Evolutionary conservation across 2,329 filamentous ascomycete genomes (phyloP).

Genomic region (Cercospora beticola): DNA sequence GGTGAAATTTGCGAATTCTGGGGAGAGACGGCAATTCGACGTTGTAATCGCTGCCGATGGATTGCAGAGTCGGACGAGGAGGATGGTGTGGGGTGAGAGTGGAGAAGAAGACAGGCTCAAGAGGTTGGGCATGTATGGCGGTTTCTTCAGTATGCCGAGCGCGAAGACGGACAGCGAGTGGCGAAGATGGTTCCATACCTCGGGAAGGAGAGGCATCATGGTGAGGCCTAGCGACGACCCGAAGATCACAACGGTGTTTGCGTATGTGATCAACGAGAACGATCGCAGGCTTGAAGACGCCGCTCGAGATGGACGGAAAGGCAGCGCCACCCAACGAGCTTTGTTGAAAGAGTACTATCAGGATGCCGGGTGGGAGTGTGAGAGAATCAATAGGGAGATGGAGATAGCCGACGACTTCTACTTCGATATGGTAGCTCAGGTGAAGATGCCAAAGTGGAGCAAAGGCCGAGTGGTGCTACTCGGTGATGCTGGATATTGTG

Average conservation of each 20-base stretch:
- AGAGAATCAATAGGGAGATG: conserved; percentile 32
- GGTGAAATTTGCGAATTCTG: conserved; percentile 32
- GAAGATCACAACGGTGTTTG: conserved; percentile 30
- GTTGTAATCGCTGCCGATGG: conserved; percentile 39
- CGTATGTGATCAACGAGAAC: conserved; percentile 27
- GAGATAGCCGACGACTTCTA: conserved; percentile 36
- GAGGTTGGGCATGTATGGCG: conserved; percentile 33
- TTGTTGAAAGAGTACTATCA: conserved; percentile 32
- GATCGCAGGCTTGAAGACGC: conserved; percentile 27
- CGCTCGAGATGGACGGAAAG: conserved; percentile 20
- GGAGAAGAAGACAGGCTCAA: conserved; percentile 24
- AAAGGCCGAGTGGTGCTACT: conserved; percentile 35
- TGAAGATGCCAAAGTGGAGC: conserved; percentile 34
- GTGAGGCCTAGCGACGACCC: conserved; percentile 30
- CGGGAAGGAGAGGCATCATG: conserved; percentile 34
- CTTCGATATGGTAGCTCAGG: conserved; percentile 35
- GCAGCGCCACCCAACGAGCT: conserved; percentile 29
- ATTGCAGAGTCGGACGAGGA: conserved; percentile 33
- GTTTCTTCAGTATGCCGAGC: conserved; percentile 36
- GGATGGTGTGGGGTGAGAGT: conserved; percentile 30
- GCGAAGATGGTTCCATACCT: conserved; percentile 36
- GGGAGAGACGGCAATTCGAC: conserved; percentile 17
- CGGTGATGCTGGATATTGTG: conserved; percentile 36
- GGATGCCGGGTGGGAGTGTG: conserved; percentile 33
- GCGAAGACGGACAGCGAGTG: conserved; percentile 30